phyloP scores from a whole-genome alignment of 768 basidiomycete genomes.

The button mushroom (Agaricus bisporus) region DNA sequence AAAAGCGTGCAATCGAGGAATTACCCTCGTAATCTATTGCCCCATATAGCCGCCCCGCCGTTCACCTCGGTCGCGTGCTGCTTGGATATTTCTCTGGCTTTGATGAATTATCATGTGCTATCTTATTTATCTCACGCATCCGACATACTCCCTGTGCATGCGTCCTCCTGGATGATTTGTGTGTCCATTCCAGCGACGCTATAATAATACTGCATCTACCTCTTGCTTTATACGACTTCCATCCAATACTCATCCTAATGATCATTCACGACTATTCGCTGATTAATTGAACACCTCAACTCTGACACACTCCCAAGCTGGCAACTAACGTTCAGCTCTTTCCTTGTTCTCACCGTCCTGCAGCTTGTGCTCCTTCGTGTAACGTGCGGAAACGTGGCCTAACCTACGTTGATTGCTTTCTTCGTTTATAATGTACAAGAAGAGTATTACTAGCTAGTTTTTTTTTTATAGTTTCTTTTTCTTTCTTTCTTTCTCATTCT shows the following conservation, averaged over 20 bases:
- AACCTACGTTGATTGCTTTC: neutral
- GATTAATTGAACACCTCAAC: neutral
- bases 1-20: slow-evolving; percentile 45
- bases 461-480: neutral
- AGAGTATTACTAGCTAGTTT: slow-evolving; percentile 10
- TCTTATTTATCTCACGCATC: slow-evolving; percentile 11
- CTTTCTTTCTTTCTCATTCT: neutral
- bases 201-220: neutral
- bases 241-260: slow-evolving; percentile 3
- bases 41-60: slow-evolving; percentile 5
- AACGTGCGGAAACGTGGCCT: neutral
- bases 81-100: slow-evolving; percentile 1
- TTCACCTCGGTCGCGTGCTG: slow-evolving; percentile 7
- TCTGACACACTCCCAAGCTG: neutral
- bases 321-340: neutral
- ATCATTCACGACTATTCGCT: slow-evolving; percentile 2
- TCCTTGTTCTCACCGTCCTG: neutral
- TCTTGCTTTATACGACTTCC: neutral
- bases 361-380: neutral
- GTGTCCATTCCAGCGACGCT: neutral
- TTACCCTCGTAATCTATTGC: slow-evolving; percentile 26
- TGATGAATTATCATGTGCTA: slow-evolving; percentile 9
- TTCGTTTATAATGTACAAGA: slow-evolving; percentile 12
- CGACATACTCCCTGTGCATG: neutral
- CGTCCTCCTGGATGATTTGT: neutral